A percentile compares a stretch with the other conserved stretches of the same genome.
Evolutionary conservation across 495 filamentous ascomycete genomes (phyloP).

Genomic region (Penicillium salamii): DNA sequence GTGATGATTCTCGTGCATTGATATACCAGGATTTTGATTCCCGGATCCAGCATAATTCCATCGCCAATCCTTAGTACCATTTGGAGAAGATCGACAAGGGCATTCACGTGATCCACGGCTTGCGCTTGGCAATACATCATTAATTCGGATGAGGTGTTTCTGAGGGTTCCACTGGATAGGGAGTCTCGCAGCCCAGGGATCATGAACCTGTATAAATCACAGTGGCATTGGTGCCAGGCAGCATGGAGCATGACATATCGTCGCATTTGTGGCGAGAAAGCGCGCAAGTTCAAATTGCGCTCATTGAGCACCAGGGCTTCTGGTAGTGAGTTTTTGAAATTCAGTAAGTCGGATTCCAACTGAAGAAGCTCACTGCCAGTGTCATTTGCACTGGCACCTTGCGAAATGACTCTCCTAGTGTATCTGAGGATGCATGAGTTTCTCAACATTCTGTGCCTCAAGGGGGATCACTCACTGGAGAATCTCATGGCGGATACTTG

Average conservation of each 20-base stretch:
- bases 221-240: neutral
- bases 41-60: neutral
- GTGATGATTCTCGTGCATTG: neutral
- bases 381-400: neutral
- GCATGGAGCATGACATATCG: neutral
- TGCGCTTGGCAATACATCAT: neutral
- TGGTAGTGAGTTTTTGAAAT: neutral
- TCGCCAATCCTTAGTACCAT: neutral
- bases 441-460: too few relatives aligned
- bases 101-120: neutral
- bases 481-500: neutral
- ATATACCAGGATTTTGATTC: neutral
- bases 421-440: too few relatives aligned
- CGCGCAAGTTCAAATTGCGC: neutral
- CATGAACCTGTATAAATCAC: neutral
- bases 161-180: neutral
- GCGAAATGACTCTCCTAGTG: neutral
- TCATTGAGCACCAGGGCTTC: neutral
- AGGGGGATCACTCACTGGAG: neutral
- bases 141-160: neutral
- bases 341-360: neutral
- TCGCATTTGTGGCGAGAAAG: neutral
- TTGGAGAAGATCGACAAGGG: neutral
- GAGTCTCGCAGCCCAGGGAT: neutral
- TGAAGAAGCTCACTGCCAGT: neutral